These are phyloP conservation scores for Thalassiosira profunda DNA, from an alignment of 108 stramenopile genomes.

Conservation along the genomic window DNA sequence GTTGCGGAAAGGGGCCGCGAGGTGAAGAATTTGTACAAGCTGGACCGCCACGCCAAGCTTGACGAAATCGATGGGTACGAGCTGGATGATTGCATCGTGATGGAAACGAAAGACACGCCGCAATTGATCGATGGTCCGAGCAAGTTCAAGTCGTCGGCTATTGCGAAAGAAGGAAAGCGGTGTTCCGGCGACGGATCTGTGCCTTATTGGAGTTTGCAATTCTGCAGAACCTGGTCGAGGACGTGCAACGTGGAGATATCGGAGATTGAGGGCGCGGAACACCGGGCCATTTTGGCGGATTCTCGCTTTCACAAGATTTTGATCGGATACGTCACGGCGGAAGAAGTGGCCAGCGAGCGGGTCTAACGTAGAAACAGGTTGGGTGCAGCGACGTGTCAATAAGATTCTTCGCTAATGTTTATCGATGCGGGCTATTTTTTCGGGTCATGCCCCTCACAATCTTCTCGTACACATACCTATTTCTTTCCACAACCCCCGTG, in stretches of 20 bases:
- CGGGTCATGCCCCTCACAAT: no score
- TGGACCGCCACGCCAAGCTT: constrained; percentile 41
- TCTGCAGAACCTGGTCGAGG: constrained; percentile 47
- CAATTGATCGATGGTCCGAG: constrained; percentile 19
- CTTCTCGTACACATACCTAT: no score
- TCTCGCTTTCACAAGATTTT: constrained; percentile 51
- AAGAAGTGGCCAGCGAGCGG: no score
- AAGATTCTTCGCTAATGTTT: no score
- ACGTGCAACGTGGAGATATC: constrained; percentile 49
- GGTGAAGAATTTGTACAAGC: constrained; percentile 21
- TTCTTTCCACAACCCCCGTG: no score
- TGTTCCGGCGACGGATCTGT: constrained; percentile 62
- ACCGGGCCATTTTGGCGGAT: constrained; percentile 48
- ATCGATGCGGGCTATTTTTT: no score
- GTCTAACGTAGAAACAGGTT: no score
- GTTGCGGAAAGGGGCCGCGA: constrained; percentile 7
- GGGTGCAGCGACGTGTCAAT: no score
- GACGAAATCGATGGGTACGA: constrained; percentile 19
- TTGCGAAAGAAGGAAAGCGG: no score
- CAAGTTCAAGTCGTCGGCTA: neutral
- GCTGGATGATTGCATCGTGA: constrained; percentile 44
- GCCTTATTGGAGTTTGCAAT: constrained; percentile 62
- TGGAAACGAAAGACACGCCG: constrained; percentile 53
- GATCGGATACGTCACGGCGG: no score
- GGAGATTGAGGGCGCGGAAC: constrained; percentile 56